phyloP scores from a whole-genome alignment of 805 yeast species.

The Danielozyma ontarioensis region DNA sequence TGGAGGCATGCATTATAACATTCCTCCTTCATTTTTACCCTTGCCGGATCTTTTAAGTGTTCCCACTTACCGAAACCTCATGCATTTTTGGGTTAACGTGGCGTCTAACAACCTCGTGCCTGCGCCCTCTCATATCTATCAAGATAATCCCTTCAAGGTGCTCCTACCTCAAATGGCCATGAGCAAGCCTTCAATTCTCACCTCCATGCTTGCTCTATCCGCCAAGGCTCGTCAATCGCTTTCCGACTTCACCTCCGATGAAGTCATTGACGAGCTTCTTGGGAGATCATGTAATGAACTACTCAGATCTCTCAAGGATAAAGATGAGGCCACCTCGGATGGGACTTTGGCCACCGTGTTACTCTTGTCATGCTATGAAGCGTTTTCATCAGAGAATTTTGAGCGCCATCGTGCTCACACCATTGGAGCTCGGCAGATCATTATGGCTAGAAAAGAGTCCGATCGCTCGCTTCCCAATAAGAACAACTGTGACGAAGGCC shows the following conservation, averaged over 20 bases:
- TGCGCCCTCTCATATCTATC: constrained; percentile 50
- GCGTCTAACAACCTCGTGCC: constrained; percentile 64
- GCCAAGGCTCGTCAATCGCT: constrained; percentile 26
- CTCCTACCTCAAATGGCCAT: constrained; percentile 66
- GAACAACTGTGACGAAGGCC: constrained; percentile 3
- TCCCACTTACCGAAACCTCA: constrained; percentile 55
- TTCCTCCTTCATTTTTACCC: constrained; percentile 29
- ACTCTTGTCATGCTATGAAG: constrained; percentile 53
- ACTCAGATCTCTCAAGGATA: constrained; percentile 44
- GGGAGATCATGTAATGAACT: constrained; percentile 56
- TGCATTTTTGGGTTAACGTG: constrained; percentile 57
- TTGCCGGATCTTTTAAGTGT: constrained; percentile 59
- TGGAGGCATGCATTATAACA: constrained; percentile 10
- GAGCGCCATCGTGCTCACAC: constrained; percentile 61
- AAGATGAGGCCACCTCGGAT: constrained; percentile 54
- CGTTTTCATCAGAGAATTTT: constrained; percentile 37
- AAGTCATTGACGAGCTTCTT: constrained; percentile 47
- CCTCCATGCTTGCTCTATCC: constrained; percentile 47
- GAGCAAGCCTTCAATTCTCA: constrained; percentile 50
- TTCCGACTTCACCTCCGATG: constrained; percentile 27
- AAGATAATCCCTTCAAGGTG: constrained; percentile 60
- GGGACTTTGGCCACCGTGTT: constrained; percentile 59
- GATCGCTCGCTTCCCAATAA: too few species aligned
- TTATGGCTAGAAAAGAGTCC: constrained; percentile 41
- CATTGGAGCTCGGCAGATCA: constrained; percentile 62